These are phyloP conservation scores for Eimeria necatrix DNA, from an alignment of 169 alveolate species.

Conservation along the genomic window DNA sequence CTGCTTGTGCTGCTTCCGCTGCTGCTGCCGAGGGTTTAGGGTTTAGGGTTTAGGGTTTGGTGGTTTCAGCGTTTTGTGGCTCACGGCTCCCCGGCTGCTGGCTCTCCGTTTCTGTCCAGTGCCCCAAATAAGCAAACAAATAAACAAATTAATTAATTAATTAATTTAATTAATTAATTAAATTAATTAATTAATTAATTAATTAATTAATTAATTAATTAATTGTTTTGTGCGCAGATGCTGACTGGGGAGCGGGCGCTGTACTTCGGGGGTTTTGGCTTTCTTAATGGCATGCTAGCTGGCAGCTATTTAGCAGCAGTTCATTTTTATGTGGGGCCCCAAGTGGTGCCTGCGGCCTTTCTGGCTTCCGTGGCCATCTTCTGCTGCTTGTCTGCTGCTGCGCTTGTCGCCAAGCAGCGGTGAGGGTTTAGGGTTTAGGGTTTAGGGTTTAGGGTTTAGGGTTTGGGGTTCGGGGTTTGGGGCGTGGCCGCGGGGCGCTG, in stretches of 20 bases:
- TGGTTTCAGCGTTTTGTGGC: background rate
- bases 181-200: background rate
- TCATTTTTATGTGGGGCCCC: constrained; percentile 38
- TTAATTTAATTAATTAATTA: background rate
- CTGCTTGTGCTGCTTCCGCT: background rate
- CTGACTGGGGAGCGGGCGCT: constrained; percentile 57
- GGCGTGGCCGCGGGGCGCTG: background rate
- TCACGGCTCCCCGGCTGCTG: too few relatives aligned
- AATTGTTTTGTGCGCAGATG: constrained; percentile 37
- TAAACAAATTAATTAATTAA: background rate
- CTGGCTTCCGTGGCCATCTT: constrained; percentile 70
- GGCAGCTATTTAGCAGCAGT: constrained; percentile 46
- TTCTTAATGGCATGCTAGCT: constrained; percentile 50
- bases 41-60: background rate
- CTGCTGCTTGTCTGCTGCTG: constrained; percentile 77
- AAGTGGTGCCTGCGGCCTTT: constrained; percentile 70
- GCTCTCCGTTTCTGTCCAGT: too few relatives aligned
- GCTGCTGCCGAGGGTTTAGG: background rate
- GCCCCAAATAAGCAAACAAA: too few relatives aligned
- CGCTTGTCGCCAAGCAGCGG: constrained; percentile 67
- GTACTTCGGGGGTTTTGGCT: constrained; percentile 69
- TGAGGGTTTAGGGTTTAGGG: background rate
- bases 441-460: background rate
- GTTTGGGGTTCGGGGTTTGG: too few relatives aligned
- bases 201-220: background rate